These are phyloP conservation scores for Gleditsia sinensis DNA, from an alignment of 306 rosid species.

Conservation along the genomic window DNA sequence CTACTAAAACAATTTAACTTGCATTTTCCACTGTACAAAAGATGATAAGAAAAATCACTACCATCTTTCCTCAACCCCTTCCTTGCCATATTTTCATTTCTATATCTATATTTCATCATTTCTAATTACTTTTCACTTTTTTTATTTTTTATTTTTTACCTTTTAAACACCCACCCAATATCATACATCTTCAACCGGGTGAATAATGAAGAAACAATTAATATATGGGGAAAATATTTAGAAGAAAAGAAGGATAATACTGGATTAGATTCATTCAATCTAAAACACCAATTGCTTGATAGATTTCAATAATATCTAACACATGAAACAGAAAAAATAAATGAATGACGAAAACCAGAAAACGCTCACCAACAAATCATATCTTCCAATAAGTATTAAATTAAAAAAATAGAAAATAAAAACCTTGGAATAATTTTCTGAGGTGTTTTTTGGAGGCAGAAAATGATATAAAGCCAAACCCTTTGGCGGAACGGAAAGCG, in stretches of 20 bases:
- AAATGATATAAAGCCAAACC: slow-evolving; percentile 46
- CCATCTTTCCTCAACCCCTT: too few species aligned
- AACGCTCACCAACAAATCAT: neutral
- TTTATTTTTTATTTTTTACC: neutral
- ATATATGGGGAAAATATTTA: neutral
- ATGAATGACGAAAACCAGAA: neutral
- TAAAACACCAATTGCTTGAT: neutral
- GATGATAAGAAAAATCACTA: slow-evolving; percentile 6
- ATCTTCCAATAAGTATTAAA: neutral
- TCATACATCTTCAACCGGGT: neutral
- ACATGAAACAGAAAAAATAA: neutral
- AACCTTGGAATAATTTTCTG: slow-evolving; percentile 57
- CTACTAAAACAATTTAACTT: neutral
- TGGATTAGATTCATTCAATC: neutral
- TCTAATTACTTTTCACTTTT: neutral
- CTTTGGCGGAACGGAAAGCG: slow-evolving; percentile 34
- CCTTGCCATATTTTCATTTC: too few species aligned
- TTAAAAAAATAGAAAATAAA: slow-evolving; percentile 11
- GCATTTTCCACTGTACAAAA: neutral
- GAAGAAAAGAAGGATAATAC: neutral
- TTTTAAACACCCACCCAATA: neutral
- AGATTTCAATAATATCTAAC: neutral
- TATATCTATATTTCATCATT: neutral
- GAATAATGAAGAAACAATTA: slow-evolving; percentile 2
- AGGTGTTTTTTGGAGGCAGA: slow-evolving; percentile 41